These are phyloP conservation scores for Septoria petroselini DNA, from an alignment of 2,329 filamentous ascomycete species.

Conservation along the genomic window DNA sequence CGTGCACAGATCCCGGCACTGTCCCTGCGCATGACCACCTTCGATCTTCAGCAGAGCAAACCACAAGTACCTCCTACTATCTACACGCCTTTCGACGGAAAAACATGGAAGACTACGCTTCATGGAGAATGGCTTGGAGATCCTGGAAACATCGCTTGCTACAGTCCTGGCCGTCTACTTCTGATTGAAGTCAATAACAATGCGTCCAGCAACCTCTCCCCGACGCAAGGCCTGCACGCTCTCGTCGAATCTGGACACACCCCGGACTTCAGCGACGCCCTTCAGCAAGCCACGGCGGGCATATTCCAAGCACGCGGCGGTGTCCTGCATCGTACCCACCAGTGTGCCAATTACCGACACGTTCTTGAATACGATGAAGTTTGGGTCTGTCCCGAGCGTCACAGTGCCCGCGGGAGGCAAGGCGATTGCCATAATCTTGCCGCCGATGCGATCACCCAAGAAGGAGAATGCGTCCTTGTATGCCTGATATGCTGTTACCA, in stretches of 20 bases:
- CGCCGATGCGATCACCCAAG: constrained; percentile 49
- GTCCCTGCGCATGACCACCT: no score
- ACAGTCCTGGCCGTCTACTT: constrained; percentile 18
- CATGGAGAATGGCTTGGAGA: not conserved
- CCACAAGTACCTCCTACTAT: no score
- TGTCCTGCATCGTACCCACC: constrained; percentile 50
- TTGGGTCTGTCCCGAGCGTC: constrained; percentile 37
- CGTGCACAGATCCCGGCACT: no score
- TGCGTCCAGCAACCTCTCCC: constrained; percentile 52
- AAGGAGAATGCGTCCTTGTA: constrained; percentile 44
- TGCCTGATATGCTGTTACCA: constrained; percentile 40
- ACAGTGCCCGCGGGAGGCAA: constrained; percentile 39
- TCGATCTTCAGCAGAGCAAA: no score
- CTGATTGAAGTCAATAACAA: constrained; percentile 55
- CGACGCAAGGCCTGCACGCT: constrained; percentile 49
- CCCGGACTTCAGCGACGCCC: constrained; percentile 50
- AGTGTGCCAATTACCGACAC: constrained; percentile 40
- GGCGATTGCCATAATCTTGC: constrained; percentile 51
- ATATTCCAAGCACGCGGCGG: constrained; percentile 48
- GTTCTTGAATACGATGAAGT: constrained; percentile 38
- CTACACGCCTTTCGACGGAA: no score
- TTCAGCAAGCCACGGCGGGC: constrained; percentile 51
- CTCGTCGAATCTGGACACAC: constrained; percentile 49
- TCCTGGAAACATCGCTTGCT: not conserved
- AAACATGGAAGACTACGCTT: no score